Evolutionary conservation across 192 early-diverging fungal genomes (phyloP).

Genomic region (Entomortierella beljakovae): DNA sequence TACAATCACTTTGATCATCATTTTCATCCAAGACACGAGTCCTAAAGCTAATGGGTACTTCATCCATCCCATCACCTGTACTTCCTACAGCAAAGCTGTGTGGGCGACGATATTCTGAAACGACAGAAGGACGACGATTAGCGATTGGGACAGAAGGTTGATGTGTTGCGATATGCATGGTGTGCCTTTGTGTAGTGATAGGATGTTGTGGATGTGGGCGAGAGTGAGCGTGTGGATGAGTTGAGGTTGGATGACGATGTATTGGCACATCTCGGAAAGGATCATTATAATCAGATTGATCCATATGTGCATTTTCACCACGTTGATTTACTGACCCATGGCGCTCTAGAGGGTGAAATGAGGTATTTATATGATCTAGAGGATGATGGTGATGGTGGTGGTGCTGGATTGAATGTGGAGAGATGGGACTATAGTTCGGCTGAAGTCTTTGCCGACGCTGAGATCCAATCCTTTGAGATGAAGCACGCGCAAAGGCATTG

Average conservation of each 20-base stretch:
- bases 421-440: neutral
- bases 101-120: constrained; percentile 19
- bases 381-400: constrained; percentile 4
- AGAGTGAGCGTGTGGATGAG: neutral
- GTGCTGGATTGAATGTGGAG: neutral
- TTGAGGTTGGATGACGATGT: neutral
- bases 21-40: constrained; percentile 12
- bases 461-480: neutral
- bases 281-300: neutral
- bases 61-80: neutral
- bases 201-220: neutral
- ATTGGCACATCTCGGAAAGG: constrained; percentile 5
- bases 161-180: neutral
- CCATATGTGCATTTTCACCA: neutral
- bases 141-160: neutral
- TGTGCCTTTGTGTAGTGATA: neutral
- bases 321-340: neutral
- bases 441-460: neutral
- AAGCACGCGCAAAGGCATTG: neutral
- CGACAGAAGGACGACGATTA: neutral
- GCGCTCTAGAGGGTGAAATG: neutral
- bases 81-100: constrained; percentile 12
- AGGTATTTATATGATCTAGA: neutral
- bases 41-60: neutral
- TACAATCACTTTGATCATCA: constrained; percentile 2